Percentiles rank a stretch among this genome's conserved stretches.
Conservation (phyloP, 202 grass and related monocot genomes). For the Dendrocalamus latiflorus region DNA sequence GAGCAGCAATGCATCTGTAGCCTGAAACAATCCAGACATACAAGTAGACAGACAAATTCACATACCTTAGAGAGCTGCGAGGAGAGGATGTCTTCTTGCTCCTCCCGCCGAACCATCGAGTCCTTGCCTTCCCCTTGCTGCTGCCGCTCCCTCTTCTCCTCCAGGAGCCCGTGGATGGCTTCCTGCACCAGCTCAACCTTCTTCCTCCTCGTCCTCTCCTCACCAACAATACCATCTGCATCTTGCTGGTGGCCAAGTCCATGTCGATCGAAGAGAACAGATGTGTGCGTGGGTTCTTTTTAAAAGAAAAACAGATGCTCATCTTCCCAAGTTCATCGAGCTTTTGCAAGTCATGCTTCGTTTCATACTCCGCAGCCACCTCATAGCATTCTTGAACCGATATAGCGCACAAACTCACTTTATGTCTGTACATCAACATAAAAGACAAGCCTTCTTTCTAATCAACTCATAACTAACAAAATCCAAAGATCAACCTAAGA, state of each 20-base stretch:
- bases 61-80: constrained; percentile 48
- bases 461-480: no score
- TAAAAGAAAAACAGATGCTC: background rate
- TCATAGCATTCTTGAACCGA: no score
- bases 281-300: background rate
- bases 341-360: no score
- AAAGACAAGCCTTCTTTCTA: no score
- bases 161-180: constrained; percentile 36
- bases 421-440: no score
- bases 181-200: constrained; percentile 30
- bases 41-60: background rate
- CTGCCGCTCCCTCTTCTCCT: constrained; percentile 14
- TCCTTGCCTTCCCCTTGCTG: background rate
- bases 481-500: no score
- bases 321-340: no score
- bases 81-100: constrained; percentile 30
- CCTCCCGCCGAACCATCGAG: background rate
- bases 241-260: background rate
- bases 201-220: constrained; percentile 2
- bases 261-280: background rate
- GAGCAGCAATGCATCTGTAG: background rate
- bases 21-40: background rate
- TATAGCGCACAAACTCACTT: no score
- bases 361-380: no score
- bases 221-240: background rate